A percentile compares a stretch with the other conserved stretches of the same genome.
These are phyloP conservation scores for Plectosphaerella sp. DNA, from an alignment of 2,329 filamentous ascomycete genomes.

Conservation along the genomic window DNA sequence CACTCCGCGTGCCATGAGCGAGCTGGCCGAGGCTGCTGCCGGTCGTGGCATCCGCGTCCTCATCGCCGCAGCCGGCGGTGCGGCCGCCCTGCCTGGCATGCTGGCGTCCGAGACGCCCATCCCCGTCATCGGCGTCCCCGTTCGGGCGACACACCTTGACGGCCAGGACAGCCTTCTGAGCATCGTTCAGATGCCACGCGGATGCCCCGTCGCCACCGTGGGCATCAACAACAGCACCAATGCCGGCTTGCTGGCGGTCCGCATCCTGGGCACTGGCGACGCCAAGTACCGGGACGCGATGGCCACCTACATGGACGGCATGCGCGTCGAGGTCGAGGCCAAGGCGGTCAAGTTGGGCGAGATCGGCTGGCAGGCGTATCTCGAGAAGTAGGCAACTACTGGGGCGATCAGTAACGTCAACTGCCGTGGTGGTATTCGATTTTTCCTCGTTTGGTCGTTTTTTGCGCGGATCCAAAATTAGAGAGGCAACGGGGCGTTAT, in stretches of 20 bases:
- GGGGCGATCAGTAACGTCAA: slow-evolving; percentile 17
- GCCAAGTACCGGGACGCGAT: slow-evolving; percentile 52
- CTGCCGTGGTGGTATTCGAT: background rate
- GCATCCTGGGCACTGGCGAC: slow-evolving; percentile 59
- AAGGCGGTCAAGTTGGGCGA: slow-evolving; percentile 57
- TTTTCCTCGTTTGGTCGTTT: background rate
- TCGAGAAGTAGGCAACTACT: slow-evolving; percentile 22
- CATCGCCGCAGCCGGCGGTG: slow-evolving; percentile 72
- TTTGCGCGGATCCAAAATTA: background rate
- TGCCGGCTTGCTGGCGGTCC: slow-evolving; percentile 65
- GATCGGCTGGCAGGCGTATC: slow-evolving; percentile 52
- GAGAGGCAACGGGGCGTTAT: background rate
- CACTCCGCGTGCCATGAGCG: slow-evolving; percentile 66
- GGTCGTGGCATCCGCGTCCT: slow-evolving; percentile 66
- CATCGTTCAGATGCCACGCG: slow-evolving; percentile 75
- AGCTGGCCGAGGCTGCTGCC: slow-evolving; percentile 60
- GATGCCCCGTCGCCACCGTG: slow-evolving; percentile 70
- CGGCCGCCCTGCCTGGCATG: slow-evolving; percentile 74
- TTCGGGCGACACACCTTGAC: slow-evolving; percentile 69
- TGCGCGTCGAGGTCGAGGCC: slow-evolving; percentile 58
- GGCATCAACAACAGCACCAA: slow-evolving; percentile 79
- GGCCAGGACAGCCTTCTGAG: slow-evolving; percentile 67
- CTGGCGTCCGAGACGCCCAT: slow-evolving; percentile 64
- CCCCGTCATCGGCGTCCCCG: slow-evolving; percentile 73
- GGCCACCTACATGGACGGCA: slow-evolving; percentile 56